Conservation (phyloP, 371 early-diverging fungal species). For the Apophysomyces variabilis region DNA sequence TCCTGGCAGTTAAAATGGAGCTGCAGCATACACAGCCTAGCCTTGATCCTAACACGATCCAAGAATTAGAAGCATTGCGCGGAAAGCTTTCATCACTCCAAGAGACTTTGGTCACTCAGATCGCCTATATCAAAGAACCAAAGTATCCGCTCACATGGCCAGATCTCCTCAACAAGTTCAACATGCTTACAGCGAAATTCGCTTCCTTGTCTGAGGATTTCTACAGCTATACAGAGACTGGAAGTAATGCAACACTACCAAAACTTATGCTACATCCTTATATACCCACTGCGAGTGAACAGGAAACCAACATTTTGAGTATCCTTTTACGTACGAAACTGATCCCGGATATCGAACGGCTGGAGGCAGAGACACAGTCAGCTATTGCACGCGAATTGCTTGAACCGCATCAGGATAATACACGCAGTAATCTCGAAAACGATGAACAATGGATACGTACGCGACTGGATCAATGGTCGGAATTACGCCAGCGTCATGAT, state of each 20-base stretch:
- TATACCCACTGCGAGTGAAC: conserved; percentile 58
- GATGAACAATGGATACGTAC: conserved; percentile 42
- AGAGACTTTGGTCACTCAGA: conserved; percentile 59
- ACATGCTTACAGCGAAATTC: conserved; percentile 68
- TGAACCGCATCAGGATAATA: conserved; percentile 12
- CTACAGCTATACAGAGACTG: conserved; percentile 44
- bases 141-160: conserved; percentile 57
- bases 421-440: conserved; percentile 17
- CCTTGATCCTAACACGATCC: conserved; percentile 53
- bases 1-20: conserved; percentile 1
- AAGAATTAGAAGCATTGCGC: conserved; percentile 62
- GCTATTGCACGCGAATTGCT: conserved; percentile 48
- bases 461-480: conserved; percentile 41
- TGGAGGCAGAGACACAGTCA: conserved; percentile 58
- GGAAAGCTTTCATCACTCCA: conserved; percentile 67
- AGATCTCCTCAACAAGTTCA: conserved; percentile 70
- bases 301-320: conserved; percentile 62
- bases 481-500: conserved; percentile 44
- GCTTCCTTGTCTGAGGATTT: conserved; percentile 57
- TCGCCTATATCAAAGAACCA: conserved; percentile 50
- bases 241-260: conserved; percentile 48
- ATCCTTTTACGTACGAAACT: conserved; percentile 67
- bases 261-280: conserved; percentile 66
- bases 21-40: conserved; percentile 21
- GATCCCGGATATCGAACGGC: conserved; percentile 66